Evolutionary conservation across 2,329 filamentous ascomycete species (phyloP).

Genomic region (Colletotrichum sp.): DNA sequence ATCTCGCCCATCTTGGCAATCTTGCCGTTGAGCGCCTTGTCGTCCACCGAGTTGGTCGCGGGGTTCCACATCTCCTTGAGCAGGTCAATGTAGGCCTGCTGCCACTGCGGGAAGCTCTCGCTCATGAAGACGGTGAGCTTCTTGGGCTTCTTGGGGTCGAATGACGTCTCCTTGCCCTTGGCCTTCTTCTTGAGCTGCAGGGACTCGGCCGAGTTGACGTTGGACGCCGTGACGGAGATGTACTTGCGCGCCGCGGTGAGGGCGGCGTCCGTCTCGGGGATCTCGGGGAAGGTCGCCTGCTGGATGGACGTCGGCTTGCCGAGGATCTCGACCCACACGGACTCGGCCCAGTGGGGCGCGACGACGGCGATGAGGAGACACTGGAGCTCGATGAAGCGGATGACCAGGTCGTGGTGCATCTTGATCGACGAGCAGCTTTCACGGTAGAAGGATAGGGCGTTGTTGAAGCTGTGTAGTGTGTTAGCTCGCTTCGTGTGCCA

Average conservation of each 20-base stretch:
- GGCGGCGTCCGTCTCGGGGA: conserved; percentile 67
- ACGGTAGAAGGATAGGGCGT: conserved; percentile 88
- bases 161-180: conserved; percentile 86
- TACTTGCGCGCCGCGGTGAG: conserved; percentile 85
- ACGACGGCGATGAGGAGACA: conserved; percentile 82
- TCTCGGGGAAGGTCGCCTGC: conserved; percentile 75
- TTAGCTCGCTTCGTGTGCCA: background rate
- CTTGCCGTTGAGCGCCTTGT: conserved; percentile 79
- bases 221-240: conserved; percentile 75
- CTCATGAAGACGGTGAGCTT: conserved; percentile 87
- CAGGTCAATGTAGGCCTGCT: conserved; percentile 86
- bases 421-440: conserved; percentile 81
- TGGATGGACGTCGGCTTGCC: conserved; percentile 80
- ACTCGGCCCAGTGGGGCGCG: conserved; percentile 92
- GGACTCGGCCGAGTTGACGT: conserved; percentile 86
- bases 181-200: conserved; percentile 85
- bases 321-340: conserved; percentile 92
- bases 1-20: conserved; percentile 86
- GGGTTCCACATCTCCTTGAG: conserved; percentile 74
- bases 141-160: conserved; percentile 92
- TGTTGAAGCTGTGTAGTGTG: conserved; percentile 60
- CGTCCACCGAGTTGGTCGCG: conserved; percentile 67
- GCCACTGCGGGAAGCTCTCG: conserved; percentile 84
- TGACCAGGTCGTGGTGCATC: conserved; percentile 84
- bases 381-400: conserved; percentile 86